Evolutionary conservation across 176 grass and related monocot species (phyloP).

Genomic region (Aegilops bicornis): DNA sequence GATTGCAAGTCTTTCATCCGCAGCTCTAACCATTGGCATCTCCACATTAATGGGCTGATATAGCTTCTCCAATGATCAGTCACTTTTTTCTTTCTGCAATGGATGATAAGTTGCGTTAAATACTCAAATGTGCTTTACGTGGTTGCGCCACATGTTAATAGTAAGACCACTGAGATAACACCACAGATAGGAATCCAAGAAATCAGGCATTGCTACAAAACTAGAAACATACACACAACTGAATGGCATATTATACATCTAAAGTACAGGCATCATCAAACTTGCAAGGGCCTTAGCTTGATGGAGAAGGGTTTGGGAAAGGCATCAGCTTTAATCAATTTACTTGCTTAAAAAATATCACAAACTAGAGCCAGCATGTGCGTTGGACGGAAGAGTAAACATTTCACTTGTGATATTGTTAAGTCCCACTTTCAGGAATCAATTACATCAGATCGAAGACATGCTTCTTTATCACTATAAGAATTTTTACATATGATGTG

Average conservation of each 20-base stretch:
- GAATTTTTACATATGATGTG: neutral
- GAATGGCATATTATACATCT: conserved; percentile 2
- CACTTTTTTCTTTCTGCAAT: conserved; percentile 91
- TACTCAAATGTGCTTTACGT: neutral
- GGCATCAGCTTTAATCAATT: neutral
- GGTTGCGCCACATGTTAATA: neutral
- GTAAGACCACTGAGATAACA: neutral
- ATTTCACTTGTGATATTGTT: neutral
- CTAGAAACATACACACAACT: neutral
- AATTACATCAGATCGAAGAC: neutral
- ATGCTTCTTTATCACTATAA: conserved; percentile 17
- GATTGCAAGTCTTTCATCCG: conserved; percentile 77
- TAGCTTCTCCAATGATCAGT: conserved; percentile 84
- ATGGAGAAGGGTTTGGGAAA: conserved; percentile 1
- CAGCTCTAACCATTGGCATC: conserved; percentile 83
- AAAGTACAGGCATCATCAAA: neutral
- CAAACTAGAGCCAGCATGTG: neutral
- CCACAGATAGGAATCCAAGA: neutral
- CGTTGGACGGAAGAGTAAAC: neutral
- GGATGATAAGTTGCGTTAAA: conserved; percentile 6
- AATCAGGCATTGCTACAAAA: conserved; percentile 2
- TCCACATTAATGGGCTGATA: conserved; percentile 80
- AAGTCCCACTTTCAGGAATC: conserved; percentile 3
- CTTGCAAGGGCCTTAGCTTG: neutral
- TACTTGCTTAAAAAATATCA: neutral